Evolutionary conservation across 1,284 basidiomycete species (phyloP), one percentile per base, ranked within the genome.

Genomic region (Sporisorium iseilematis-ciliati): DNA sequence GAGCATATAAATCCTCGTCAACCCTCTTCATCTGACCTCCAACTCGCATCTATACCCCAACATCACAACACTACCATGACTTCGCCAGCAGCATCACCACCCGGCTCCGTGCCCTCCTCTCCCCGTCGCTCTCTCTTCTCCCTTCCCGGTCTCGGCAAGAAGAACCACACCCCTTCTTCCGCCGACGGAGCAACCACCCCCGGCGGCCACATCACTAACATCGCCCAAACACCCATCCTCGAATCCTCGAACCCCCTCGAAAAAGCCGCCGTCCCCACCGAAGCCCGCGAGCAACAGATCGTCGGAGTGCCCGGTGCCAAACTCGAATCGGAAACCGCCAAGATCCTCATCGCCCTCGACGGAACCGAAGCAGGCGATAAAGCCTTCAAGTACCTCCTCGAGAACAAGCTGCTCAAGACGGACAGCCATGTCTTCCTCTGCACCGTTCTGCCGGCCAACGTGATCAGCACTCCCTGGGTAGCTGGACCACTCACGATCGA

Each of bases 291-390:
- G 49, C 82, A 84, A 65, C 78, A 82, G 29, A 83, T 84, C 49
- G 82, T 84, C 12, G 82, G 82, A 53, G 52, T 73, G 0, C 55
- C 64, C 7, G 80, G 81, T 25, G 66, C 70, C 29, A 68, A 63
- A 10, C 51, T 82, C 42, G 58, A 66, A 11, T 54, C 68, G 12
- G 63, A 71, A 25, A 31, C 53, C 29, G 74, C 74, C 60, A 82
- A 82, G 50, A 72, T 83, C 48, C 70, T 83, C 8, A 62, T 83
- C 35, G 83, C 82, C 10, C 74, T 83, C 29, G 83, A 84, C 43
- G 82, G 81, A 26, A 80, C 81, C 29, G 83, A 84, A 43, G 79
- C 82, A 10, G 81, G 82, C 25, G 82, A 82, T 54, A 79, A 80
- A 50, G 80, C 80, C 11, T 82, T 78, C 71, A 72, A 75, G 48